These are phyloP conservation scores for Centaurea solstitialis DNA, from an alignment of 129 eudicot genomes.

Conservation along the genomic window DNA sequence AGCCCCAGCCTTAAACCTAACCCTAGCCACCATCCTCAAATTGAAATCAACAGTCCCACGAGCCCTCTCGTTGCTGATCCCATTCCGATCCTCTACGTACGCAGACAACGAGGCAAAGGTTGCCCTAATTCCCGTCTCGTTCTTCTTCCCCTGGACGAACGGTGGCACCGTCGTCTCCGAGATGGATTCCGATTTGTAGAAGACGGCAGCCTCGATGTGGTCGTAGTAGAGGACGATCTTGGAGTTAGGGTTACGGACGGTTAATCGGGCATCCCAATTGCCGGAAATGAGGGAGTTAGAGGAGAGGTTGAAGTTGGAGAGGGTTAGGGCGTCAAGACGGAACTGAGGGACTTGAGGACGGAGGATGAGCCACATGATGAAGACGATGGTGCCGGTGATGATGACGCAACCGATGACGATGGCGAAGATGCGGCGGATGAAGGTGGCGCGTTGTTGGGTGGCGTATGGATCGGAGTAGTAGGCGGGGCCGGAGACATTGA, in stretches of 20 bases:
- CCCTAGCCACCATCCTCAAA: conserved; percentile 60
- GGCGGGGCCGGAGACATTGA: conserved; percentile 33
- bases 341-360: conserved; percentile 80
- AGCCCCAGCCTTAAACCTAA: conserved; percentile 63
- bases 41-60: conserved; percentile 50
- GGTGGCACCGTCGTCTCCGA: conserved; percentile 56
- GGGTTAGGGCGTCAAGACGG: conserved; percentile 49
- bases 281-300: conserved; percentile 41
- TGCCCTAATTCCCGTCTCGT: conserved; percentile 45
- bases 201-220: conserved; percentile 43
- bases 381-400: conserved; percentile 58
- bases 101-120: conserved; percentile 44
- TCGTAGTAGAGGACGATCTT: conserved; percentile 67
- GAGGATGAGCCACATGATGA: conserved; percentile 80
- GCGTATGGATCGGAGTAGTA: conserved; percentile 45
- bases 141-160: conserved; percentile 59
- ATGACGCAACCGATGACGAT: conserved; percentile 49
- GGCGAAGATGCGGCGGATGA: conserved; percentile 73
- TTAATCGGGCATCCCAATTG: conserved; percentile 47
- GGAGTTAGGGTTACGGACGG: conserved; percentile 72
- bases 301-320: conserved; percentile 51
- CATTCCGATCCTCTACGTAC: conserved; percentile 37
- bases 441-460: conserved; percentile 64
- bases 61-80: conserved; percentile 37
- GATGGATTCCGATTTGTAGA: conserved; percentile 27